Conservation (phyloP, 1,284 basidiomycete genomes). For the Kwoniella shivajii region DNA sequence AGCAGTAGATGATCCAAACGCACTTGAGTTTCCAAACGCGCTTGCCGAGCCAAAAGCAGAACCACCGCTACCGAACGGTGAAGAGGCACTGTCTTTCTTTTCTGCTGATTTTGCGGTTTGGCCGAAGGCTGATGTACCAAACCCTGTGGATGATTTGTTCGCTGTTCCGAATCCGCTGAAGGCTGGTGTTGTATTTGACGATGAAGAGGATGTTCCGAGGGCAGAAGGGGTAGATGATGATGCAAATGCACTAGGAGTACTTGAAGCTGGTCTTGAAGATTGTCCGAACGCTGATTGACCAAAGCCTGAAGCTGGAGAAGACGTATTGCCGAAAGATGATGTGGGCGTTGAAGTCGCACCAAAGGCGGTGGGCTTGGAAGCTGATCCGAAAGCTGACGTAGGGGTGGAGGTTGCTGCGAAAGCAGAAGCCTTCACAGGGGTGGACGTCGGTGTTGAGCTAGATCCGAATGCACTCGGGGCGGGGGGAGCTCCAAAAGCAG, state of each 20-base stretch:
- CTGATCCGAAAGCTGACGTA: constrained; percentile 13
- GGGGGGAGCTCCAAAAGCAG: constrained; percentile 5
- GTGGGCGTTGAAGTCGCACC: constrained; percentile 5
- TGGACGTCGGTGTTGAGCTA: constrained; percentile 7
- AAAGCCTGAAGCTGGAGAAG: constrained; percentile 15
- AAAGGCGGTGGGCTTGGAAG: constrained; percentile 13
- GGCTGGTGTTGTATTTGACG: constrained; percentile 8
- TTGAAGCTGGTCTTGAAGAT: constrained; percentile 22
- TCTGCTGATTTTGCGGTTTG: constrained; percentile 10
- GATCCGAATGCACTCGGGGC: constrained; percentile 15
- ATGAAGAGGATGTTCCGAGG: constrained; percentile 16
- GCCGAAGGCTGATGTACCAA: too few species aligned
- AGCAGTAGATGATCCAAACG: constrained; percentile 17
- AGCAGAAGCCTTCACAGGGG: constrained; percentile 13
- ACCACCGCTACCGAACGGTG: constrained; percentile 20
- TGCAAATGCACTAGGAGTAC: constrained; percentile 21
- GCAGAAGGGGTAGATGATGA: constrained; percentile 16
- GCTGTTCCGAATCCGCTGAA: constrained; percentile 11
- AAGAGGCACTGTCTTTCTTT: background rate
- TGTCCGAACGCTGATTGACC: constrained; percentile 32
- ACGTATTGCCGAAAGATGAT: constrained; percentile 21
- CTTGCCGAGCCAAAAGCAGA: constrained; percentile 20
- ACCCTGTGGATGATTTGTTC: constrained; percentile 4
- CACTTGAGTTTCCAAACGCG: constrained; percentile 16
- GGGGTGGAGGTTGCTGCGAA: constrained; percentile 25